Evolutionary conservation across 2,329 filamentous ascomycete species (phyloP), one percentile per base, ranked within the genome.

Genomic region (Monosporascus sp.): DNA sequence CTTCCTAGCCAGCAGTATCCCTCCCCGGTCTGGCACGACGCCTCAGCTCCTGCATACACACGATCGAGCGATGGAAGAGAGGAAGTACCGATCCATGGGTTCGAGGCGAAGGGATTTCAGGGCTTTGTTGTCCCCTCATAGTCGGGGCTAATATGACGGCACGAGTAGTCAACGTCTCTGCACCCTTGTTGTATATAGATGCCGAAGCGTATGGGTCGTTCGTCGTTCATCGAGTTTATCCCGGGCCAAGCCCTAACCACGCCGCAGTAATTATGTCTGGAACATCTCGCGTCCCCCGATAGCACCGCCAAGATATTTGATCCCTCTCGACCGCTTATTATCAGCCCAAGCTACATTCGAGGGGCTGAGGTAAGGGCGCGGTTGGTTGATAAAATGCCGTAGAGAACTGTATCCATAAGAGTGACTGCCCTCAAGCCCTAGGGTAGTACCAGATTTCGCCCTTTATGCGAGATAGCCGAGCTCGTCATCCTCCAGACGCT

Each of bases 401-500:
- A n/a, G n/a, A 20, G 22, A 26, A 7, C 24, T 46, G 22, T 44
- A 26, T 24, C 20, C 41, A 24, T 44, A 24, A 24, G 41, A 17
- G 22, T 44, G n/a, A 9, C 14, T 6, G 43, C 43, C n/a, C 22
- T 27, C 17, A 19, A 7, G 6, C 19, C 14, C 24, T 16, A 24
- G 5, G 7, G 14, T 7, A 14, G 14, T 7, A 14, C 40, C 22
- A 6, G 40, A 16, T 20, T 27, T 17, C 20, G 43, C 20, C 26
- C 22, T 54, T 81, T 82, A 97, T 64, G 93, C 93, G 60, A 97
- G 85, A 72, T 97, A 97, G 53, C 93, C 91, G 56, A 99, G 81
- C 68, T 97, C 91, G 67, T 97, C 94, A 52, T 90, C 91, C 48
- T 97, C 94, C 54, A 97, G 76, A 53, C 94, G 89, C 78, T 99